Evolutionary conservation across 805 yeast genomes (phyloP).

Genomic region (Isabelozyma gotoi): DNA sequence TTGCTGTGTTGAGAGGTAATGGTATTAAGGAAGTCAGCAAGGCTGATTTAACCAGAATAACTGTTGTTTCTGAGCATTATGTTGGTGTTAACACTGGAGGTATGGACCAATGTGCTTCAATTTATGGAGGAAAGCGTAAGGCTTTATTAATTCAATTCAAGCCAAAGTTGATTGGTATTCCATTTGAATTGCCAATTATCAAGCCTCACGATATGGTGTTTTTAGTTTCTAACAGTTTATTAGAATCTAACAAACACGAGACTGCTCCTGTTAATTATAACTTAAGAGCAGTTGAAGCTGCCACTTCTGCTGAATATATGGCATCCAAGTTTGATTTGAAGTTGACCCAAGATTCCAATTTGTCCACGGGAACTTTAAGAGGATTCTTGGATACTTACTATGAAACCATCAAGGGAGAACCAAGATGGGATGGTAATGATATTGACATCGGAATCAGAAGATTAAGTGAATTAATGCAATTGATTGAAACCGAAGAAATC

Average conservation of each 20-base stretch:
- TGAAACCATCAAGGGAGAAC: slow-evolving; percentile 24
- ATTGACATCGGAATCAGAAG: slow-evolving; percentile 41
- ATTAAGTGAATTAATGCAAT: slow-evolving; percentile 38
- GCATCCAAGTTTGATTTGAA: slow-evolving; percentile 47
- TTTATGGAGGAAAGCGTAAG: slow-evolving; percentile 59
- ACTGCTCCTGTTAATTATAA: slow-evolving; percentile 72
- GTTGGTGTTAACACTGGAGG: slow-evolving; percentile 81
- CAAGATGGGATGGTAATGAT: slow-evolving; percentile 46
- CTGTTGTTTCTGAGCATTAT: slow-evolving; percentile 66
- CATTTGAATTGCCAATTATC: slow-evolving; percentile 52
- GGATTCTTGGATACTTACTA: slow-evolving; percentile 60
- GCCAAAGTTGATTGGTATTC: slow-evolving; percentile 55
- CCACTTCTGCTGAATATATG: slow-evolving; percentile 61
- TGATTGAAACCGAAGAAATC: slow-evolving; percentile 38
- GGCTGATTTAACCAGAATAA: slow-evolving; percentile 54
- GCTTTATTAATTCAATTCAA: slow-evolving; percentile 61
- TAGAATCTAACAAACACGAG: slow-evolving; percentile 62
- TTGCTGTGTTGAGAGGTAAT: slow-evolving; percentile 55
- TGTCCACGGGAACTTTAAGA: slow-evolving; percentile 58
- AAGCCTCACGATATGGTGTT: slow-evolving; percentile 46
- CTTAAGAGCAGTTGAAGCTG: slow-evolving; percentile 69
- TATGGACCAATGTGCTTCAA: slow-evolving; percentile 74
- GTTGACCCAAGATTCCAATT: slow-evolving; percentile 48
- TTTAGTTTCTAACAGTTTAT: slow-evolving; percentile 63
- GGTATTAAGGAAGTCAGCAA: slow-evolving; percentile 45